A percentile compares a stretch with the other conserved stretches of the same genome.
These are phyloP conservation scores for Erodium chrysanthum DNA, from an alignment of 441 rosid species.

Conservation along the genomic window DNA sequence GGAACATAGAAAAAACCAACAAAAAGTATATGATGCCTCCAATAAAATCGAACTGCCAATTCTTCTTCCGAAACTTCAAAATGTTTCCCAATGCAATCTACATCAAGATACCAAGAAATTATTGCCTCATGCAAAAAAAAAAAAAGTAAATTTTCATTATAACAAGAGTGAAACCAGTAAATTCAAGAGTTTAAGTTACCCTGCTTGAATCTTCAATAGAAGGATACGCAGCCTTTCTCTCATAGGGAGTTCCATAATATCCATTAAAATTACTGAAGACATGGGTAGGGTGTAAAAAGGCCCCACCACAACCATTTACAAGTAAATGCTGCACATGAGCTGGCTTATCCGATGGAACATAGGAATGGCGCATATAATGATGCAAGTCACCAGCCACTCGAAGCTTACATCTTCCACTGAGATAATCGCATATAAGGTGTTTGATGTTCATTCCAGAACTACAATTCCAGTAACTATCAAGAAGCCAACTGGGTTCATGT, in stretches of 20 bases:
- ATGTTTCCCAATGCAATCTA: constrained; percentile 99
- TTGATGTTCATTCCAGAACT: constrained; percentile 77
- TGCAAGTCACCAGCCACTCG: constrained; percentile 96
- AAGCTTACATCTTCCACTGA: constrained; percentile 90
- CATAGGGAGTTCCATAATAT: constrained; percentile 57
- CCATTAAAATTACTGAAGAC: constrained; percentile 66
- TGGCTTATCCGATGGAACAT: constrained; percentile 63
- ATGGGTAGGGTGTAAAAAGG: constrained; percentile 96
- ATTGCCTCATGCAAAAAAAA: constrained; percentile 13
- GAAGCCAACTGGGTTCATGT: constrained; percentile 97
- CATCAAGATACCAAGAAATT: constrained; percentile 19
- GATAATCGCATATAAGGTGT: constrained; percentile 67
- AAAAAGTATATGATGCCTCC: constrained; percentile 95
- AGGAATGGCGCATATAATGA: constrained; percentile 95
- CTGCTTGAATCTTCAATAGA: constrained; percentile 94
- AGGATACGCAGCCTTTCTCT: constrained; percentile 84
- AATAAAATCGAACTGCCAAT: constrained; percentile 97
- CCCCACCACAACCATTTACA: constrained; percentile 99
- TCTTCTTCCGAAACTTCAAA: constrained; percentile 95
- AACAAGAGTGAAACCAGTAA: constrained; percentile 14
- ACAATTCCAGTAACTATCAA: constrained; percentile 86
- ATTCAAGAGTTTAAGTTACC: constrained; percentile 32
- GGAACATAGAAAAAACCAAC: constrained; percentile 82
- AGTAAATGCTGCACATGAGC: constrained; percentile 77
- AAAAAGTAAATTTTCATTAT: not conserved